Evolutionary conservation across 2,329 filamentous ascomycete species (phyloP), one percentile per base, ranked within the genome.

Genomic region (Thelonectria discophora): DNA sequence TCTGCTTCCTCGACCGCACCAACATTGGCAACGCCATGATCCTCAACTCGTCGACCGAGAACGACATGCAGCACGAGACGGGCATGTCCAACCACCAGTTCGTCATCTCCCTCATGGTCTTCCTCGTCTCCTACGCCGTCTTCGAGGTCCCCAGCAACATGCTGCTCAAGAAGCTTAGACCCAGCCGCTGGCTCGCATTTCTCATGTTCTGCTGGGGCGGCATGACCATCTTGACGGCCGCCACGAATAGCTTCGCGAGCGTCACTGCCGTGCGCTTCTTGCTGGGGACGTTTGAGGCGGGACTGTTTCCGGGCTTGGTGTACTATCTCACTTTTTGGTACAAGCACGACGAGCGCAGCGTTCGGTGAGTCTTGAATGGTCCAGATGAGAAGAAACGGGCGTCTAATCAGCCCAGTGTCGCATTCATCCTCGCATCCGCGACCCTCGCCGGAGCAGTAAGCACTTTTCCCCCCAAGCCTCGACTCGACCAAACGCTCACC

Each of bases 261-360:
- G 79, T 93, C n/a, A 83, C 90, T 1, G 88, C 81, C 7, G 87
- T 89, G 63, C 86, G 90, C 6, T 82, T 93, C 24, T 73, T 93
- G 9, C 81, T 93, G 0, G 90, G 90, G 5, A 79, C 86, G 5
- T 85, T 90, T 43, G 90, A 93, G 76, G 90, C 89, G 4, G 90
- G 90, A 0, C 76, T 92, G 1, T 92, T 92, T 63, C 75, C 75
- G 0, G 75, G 75, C 0, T 76, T 91, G 66, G 84, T 87, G 0
- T 79, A 87, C 74, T 92, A 91, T 67, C 78, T 93, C 49, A 92
- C 90, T 0, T 86, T 92, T 63, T 93, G 91, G 83, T 93, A 93
- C 74, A 87, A 84, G 46, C 86, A 87, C 66, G 83, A 86, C 17
- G 90, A 93, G 76, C 83, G 91, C 3, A 90, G 88, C 20, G 77